Evolutionary conservation across 306 rosid genomes (phyloP), one percentile per base, ranked within the genome.

Genomic region (Malus orientalis): DNA sequence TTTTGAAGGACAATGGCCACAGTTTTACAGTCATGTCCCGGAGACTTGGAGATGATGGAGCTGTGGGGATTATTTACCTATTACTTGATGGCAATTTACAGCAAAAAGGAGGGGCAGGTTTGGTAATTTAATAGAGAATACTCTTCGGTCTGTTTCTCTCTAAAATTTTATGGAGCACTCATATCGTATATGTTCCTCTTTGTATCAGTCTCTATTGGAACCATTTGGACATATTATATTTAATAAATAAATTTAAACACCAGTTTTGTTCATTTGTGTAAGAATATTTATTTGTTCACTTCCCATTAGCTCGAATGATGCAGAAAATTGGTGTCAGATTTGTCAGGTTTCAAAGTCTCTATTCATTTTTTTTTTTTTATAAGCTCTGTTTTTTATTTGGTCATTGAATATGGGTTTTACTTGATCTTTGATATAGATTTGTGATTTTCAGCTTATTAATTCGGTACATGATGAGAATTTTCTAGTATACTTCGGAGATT

Each of bases 1-100:
- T 83, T 85, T 81, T 85, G 86, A 78, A 60, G 19, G 27, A 83
- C 81, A 85, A 87, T 87, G 91, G 72, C 86, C 86, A 25, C 62
- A 42, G 4, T 63, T 6, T 20, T 63, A 13, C 12, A 29, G 68
- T 63, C 68, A 63, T 63, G 68, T 27, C 22, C 38, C 30, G 67
- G 42, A 30, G 68, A 63, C 42, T 30, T 15, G 68, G 68, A 63
- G 22, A 61, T 23, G n/a, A 29, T 8, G 68, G 25, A 8, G 27
- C 19, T 40, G 51, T 29, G 59, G 77, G 77, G 49, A 62, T 25
- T 62, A 62, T 15, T 15, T 22, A 55, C 23, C 23, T 55, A 20
- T 20, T 19, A 55, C n/a, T 27, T 45, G 76, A 23, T 73, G 55
- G 77, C 69, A 76, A 66, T 70, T 70, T 51, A 76, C 69, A 73